Conservation (phyloP, 164 flowering plant species). For the Sedum album region DNA sequence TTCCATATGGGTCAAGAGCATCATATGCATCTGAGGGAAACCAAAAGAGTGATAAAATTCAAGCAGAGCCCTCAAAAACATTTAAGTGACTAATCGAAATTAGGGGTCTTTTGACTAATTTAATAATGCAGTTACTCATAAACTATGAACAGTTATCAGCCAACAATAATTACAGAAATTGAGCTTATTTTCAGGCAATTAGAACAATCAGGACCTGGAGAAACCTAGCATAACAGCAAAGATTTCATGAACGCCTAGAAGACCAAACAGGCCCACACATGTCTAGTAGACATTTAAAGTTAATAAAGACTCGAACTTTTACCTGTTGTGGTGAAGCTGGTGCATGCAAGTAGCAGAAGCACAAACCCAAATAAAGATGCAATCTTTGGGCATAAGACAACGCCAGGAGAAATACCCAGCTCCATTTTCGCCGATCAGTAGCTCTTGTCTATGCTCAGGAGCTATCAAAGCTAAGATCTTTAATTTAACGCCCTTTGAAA, state of each 20-base stretch:
- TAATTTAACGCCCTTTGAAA: no score
- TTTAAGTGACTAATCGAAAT: background rate
- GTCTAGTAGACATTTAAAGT: no score
- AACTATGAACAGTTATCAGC: background rate
- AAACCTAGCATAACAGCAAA: background rate
- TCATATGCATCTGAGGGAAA: slow-evolving; percentile 1
- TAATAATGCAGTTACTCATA: background rate
- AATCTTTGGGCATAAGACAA: background rate
- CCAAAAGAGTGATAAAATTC: background rate
- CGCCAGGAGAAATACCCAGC: background rate
- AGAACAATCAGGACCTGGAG: background rate
- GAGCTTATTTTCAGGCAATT: background rate
- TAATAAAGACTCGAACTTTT: no score
- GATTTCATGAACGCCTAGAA: background rate
- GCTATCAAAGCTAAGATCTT: no score
- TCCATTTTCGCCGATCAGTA: background rate
- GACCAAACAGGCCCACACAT: background rate
- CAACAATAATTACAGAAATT: background rate
- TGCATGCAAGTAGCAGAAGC: slow-evolving; percentile 2
- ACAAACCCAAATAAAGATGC: background rate
- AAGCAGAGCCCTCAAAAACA: background rate
- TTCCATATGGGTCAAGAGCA: background rate
- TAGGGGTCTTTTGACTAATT: background rate
- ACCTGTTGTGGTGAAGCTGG: slow-evolving; percentile 7
- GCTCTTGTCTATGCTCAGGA: background rate